phyloP scores from a whole-genome alignment of 2,329 filamentous ascomycete species.

The Alternaria arborescens region DNA sequence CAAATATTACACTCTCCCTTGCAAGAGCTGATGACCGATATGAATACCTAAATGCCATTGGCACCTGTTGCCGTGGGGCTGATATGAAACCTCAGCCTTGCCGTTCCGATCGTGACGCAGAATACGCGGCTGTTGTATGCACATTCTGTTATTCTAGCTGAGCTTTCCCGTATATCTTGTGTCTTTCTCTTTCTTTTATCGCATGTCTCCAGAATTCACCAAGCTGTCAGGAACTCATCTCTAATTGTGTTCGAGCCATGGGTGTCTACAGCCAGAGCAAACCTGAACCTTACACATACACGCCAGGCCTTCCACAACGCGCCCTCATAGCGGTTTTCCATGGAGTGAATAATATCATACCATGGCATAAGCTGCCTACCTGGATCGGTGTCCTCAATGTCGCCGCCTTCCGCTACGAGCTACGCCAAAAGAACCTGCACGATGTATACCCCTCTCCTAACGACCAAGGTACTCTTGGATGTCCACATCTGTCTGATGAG shows the following conservation, averaged over 20 bases:
- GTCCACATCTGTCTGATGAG: constrained; percentile 41
- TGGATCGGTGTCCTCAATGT: constrained; percentile 56
- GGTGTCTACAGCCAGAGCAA: background rate
- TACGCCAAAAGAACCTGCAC: constrained; percentile 56
- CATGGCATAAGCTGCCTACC: constrained; percentile 56
- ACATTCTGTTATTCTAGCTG: background rate
- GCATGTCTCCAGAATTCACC: background rate
- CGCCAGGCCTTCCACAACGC: constrained; percentile 21
- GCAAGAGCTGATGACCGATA: background rate
- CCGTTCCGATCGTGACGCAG: background rate
- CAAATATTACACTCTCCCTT: background rate
- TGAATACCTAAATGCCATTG: background rate
- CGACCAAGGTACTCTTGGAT: constrained; percentile 48
- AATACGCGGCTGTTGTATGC: background rate
- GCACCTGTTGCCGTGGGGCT: background rate
- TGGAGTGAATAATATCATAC: constrained; percentile 50
- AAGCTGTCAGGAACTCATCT: background rate
- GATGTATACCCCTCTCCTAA: constrained; percentile 53
- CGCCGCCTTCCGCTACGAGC: constrained; percentile 52
- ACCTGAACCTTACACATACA: constrained; percentile 15
- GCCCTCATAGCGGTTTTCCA: constrained; percentile 48
- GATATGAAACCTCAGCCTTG: background rate
- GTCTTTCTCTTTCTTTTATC: background rate
- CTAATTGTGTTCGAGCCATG: background rate
- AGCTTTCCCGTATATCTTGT: background rate